Conservation (phyloP, 2,329 filamentous ascomycete species). For the Alternaria novae-zelandiae region DNA sequence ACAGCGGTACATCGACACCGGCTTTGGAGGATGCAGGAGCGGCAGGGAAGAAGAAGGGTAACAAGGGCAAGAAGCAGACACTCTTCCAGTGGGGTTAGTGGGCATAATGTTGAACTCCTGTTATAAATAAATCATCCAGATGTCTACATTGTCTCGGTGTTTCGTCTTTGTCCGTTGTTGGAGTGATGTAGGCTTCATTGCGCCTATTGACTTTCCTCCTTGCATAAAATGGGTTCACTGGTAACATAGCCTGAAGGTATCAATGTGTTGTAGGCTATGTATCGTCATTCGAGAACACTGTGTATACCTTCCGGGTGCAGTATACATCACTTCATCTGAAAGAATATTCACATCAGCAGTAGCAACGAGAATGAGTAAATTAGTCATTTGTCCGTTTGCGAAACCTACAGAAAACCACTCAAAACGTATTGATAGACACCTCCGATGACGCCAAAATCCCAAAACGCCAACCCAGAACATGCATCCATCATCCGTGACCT, state of each 20-base stretch:
- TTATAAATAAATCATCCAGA: not conserved
- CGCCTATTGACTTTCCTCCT: not conserved
- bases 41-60: constrained; percentile 54
- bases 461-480: not conserved
- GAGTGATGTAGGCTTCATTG: not conserved
- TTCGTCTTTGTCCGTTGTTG: not conserved
- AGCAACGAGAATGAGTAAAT: not conserved
- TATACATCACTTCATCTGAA: not conserved
- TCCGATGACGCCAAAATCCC: not conserved
- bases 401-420: not conserved
- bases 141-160: not conserved
- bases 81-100: constrained; percentile 57
- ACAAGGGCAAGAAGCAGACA: constrained; percentile 59
- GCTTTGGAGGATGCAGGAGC: constrained; percentile 31
- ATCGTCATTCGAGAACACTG: not conserved
- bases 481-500: not conserved
- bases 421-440: not conserved
- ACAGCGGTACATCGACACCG: constrained; percentile 31
- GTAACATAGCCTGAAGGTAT: not conserved
- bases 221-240: not conserved
- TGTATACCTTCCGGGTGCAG: not conserved
- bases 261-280: not conserved
- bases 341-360: not conserved
- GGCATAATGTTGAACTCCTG: not conserved
- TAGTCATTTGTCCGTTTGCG: not conserved